phyloP scores from a whole-genome alignment of 805 yeast species.

The Saturnispora dispora region DNA sequence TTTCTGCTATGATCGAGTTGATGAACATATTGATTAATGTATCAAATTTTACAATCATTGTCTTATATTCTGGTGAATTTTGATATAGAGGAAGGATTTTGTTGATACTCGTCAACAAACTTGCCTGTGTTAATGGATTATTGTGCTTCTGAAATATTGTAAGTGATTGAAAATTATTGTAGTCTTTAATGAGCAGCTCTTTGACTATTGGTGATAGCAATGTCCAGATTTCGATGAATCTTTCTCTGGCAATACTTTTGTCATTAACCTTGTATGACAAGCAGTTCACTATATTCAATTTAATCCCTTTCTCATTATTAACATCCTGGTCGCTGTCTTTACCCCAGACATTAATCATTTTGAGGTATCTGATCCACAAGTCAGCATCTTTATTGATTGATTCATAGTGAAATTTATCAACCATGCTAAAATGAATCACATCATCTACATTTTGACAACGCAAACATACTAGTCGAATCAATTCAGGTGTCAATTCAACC shows the following conservation, averaged over 20 bases:
- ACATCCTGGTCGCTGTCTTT: neutral
- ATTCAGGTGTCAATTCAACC: slow-evolving; percentile 6
- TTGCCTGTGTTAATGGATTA: slow-evolving; percentile 26
- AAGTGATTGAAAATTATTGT: slow-evolving; percentile 26
- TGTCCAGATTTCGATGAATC: slow-evolving; percentile 22
- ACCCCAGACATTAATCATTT: slow-evolving; percentile 21
- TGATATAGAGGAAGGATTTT: slow-evolving; percentile 22
- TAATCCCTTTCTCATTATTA: neutral
- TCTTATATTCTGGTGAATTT: slow-evolving; percentile 17
- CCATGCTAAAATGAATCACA: slow-evolving; percentile 21
- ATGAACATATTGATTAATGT: slow-evolving; percentile 61
- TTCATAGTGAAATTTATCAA: slow-evolving; percentile 23
- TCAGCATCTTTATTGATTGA: slow-evolving; percentile 14
- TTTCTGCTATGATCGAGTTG: slow-evolving; percentile 58
- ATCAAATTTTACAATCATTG: slow-evolving; percentile 32
- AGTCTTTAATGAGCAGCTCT: slow-evolving; percentile 26
- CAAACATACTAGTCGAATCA: slow-evolving; percentile 15
- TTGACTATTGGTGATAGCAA: slow-evolving; percentile 24
- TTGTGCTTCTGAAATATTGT: slow-evolving; percentile 23
- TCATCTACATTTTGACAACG: slow-evolving; percentile 20
- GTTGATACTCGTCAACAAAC: slow-evolving; percentile 24
- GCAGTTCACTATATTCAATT: slow-evolving; percentile 23
- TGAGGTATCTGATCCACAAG: slow-evolving; percentile 23
- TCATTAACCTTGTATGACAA: slow-evolving; percentile 17
- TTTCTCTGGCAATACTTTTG: slow-evolving; percentile 18